A percentile compares a stretch with the other conserved stretches of the same genome.
These are phyloP conservation scores for Liriodendron chinense DNA, from an alignment of 164 flowering plant species.

Conservation along the genomic window DNA sequence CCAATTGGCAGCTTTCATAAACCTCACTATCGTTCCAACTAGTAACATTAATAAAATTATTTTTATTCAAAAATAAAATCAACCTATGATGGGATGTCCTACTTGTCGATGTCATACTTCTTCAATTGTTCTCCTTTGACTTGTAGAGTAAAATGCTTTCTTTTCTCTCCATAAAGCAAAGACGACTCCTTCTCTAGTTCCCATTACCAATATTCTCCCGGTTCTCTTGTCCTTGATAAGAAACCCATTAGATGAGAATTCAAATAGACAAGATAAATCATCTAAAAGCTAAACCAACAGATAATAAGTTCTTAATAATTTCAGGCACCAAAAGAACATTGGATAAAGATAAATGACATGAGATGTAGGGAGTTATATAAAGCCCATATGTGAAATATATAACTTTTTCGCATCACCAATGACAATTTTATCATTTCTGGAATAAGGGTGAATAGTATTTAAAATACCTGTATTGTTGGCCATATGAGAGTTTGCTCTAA, in stretches of 20 bases:
- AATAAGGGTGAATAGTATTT: no score
- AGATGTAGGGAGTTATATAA: not conserved
- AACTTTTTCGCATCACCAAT: not conserved
- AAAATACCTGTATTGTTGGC: no score
- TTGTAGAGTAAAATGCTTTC: not conserved
- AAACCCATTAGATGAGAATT: not conserved
- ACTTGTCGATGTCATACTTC: not conserved
- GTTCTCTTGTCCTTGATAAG: not conserved
- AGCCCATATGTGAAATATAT: not conserved
- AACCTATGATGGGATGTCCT: not conserved
- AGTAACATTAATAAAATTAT: no score
- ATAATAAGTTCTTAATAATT: not conserved
- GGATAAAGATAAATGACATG: not conserved
- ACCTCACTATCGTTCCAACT: no score
- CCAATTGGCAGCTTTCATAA: no score
- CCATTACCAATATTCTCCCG: not conserved
- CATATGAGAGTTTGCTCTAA: no score
- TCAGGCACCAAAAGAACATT: conserved; percentile 2
- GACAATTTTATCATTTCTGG: not conserved
- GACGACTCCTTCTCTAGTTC: not conserved
- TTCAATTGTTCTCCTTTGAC: not conserved
- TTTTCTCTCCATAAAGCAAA: not conserved
- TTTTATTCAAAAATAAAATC: no score
- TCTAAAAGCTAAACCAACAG: not conserved
- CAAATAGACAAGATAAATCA: not conserved